Percentiles rank a stretch among this genome's conserved stretches.
Evolutionary conservation across 2,329 filamentous ascomycete genomes (phyloP).

Genomic region (Ophiosphaerella narmari): DNA sequence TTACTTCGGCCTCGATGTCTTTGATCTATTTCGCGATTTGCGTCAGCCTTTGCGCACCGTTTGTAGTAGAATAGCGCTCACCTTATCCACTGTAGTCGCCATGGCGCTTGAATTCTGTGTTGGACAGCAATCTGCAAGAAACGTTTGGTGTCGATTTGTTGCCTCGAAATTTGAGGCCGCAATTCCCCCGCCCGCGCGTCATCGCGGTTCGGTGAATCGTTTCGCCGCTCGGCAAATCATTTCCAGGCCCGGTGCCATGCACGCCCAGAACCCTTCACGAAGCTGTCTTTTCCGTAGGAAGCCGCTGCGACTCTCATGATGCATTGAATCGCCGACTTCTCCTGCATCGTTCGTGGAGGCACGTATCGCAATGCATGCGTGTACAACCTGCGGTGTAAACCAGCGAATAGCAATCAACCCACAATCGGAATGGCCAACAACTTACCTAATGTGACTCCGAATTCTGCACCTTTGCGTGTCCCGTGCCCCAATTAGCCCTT

Average conservation of each 20-base stretch:
- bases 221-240: slow-evolving; percentile 8
- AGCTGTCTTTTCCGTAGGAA: slow-evolving; percentile 28
- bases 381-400: slow-evolving; percentile 7
- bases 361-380: slow-evolving; percentile 10
- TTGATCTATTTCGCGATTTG: slow-evolving; percentile 71
- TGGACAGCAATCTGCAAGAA: slow-evolving; percentile 5
- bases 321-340: slow-evolving; percentile 7
- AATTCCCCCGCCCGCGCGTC: slow-evolving; percentile 35
- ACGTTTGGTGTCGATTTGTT: slow-evolving; percentile 8
- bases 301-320: slow-evolving; percentile 13
- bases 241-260: neutral
- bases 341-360: slow-evolving; percentile 1
- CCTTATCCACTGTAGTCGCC: slow-evolving; percentile 98
- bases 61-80: slow-evolving; percentile 45
- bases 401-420: slow-evolving; percentile 27
- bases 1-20: slow-evolving; percentile 91
- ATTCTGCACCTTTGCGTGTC: slow-evolving; percentile 10
- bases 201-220: slow-evolving; percentile 17
- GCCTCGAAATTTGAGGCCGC: slow-evolving; percentile 37
- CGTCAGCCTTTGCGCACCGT: slow-evolving; percentile 25
- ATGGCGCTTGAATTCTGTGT: slow-evolving; percentile 60
- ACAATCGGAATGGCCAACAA: slow-evolving; percentile 16
- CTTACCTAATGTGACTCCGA: slow-evolving; percentile 35
- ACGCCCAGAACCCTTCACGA: slow-evolving; percentile 13
- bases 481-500: slow-evolving; percentile 3